Evolutionary conservation across 2,329 filamentous ascomycete species (phyloP), one percentile per base, ranked within the genome.

Genomic region (Tolypocladium sp.): DNA sequence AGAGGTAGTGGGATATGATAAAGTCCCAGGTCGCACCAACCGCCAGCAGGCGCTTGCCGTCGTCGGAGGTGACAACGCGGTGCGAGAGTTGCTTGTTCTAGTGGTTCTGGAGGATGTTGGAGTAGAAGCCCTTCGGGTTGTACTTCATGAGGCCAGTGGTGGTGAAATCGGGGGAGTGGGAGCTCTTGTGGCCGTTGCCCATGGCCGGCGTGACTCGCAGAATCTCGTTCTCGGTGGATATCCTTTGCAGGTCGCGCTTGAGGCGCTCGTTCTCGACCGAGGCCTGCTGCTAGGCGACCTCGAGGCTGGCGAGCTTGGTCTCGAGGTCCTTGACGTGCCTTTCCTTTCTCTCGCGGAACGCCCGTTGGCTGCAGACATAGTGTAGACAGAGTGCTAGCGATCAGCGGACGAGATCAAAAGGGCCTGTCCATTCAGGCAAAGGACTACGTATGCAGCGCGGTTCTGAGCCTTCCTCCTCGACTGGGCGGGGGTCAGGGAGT

Each of bases 281-380:
- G 0, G 94, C 82, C 40, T 84, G 82, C 58, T 86, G 83, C 57
- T 90, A 88, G 56, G 87, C 85, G 61, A 86, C 85, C 70, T 96
- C 89, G 38, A 97, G 84, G 55, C 79, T 81, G 56, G 84, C 87
- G 35, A 97, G 85, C 71, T 96, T 94, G 59, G 86, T 84, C 74
- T 97, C 92, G 30, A 97, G 86, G 62, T 97, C 92, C 72, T 92
- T 92, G 63, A 97, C 92, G 69, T 96, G 92, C 60, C 87, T 88
- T 73, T 97, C 93, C 74, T 97, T 97, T 66, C 93, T 88, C 74
- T 97, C 93, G 61, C 93, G 91, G 73, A 97, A 97, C 38, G 94
- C 93, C 67, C 93, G 88, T 81, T 97, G 94, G 55, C 93, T 97
- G 63, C 35, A 41, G 22, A n/a, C 35, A 37, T 8, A 10, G 20